Base-by-base conservation (phyloP, 2,329 filamentous ascomycete species). In the Colletotrichum aenigma region DNA sequence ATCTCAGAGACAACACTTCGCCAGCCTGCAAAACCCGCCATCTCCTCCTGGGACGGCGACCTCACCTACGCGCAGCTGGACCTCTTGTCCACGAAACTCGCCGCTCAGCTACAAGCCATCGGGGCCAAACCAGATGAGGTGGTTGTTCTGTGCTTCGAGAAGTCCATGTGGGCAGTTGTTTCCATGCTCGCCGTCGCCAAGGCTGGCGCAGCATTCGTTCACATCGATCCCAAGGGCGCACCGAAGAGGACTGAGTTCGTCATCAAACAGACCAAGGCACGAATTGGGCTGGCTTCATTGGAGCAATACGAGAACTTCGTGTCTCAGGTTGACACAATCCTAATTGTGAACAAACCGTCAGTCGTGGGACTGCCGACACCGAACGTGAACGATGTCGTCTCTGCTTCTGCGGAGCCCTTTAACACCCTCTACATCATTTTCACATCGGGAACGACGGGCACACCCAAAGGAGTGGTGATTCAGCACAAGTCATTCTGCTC, bases 401-500 rank as follows among this genome's bases (percentile, higher is more conserved):
- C 34, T 3, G 13, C 38, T 13, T 38, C 30, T 1, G 68, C 56
- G 15, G 36, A 55, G 8, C 69, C 73, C 3, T 16, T 6, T 7
- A 67, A 64, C 13, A 64, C 56, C 9, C 69, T 75, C 4, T 83
- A 83, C 58, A 85, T 89, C 78, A 88, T 90, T 80, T 90, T 89
- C 79, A 90, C 89, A 24, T 90, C 88, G 5, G 89, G 89, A 5
- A 90, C 87, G 24, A 90, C 89, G 1, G 89, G 89, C 4, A 81
- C 81, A 24, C 89, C 79, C 15, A 90, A 90, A 79, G 89, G 89
- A 28, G 87, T 89, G 15, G 84, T 89, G n/a, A 78, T 83, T 43
- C 78, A 79, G 70, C 82, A 84, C 70, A 66, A 55, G 36, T 75
- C 78, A 1, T 79, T 82, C 38, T 78, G 78, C 52, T 80, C 81